Evolutionary conservation across 2,329 filamentous ascomycete genomes (phyloP).

Genomic region (Microdochium trichocladiopsis): DNA sequence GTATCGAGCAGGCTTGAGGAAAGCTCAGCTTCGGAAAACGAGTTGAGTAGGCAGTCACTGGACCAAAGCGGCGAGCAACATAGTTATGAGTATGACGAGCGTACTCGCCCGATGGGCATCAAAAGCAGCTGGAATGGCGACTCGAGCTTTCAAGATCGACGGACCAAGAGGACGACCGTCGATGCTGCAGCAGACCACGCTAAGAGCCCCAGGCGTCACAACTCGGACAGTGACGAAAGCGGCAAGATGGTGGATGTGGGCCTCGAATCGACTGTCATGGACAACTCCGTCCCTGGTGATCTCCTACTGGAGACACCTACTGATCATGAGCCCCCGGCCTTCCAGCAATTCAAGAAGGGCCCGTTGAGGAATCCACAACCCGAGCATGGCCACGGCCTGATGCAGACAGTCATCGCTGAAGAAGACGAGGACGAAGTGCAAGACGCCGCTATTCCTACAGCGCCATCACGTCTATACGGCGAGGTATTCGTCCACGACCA

Average conservation of each 20-base stretch:
- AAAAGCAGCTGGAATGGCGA: constrained; percentile 59
- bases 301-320: constrained; percentile 45
- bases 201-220: constrained; percentile 19
- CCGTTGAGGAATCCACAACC: constrained; percentile 33
- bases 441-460: constrained; percentile 27
- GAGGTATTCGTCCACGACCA: constrained; percentile 77
- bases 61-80: constrained; percentile 46
- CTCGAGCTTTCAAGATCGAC: constrained; percentile 31
- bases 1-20: constrained; percentile 77
- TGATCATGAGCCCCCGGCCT: constrained; percentile 52
- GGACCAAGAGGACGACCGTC: constrained; percentile 32
- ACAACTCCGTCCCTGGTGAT: constrained; percentile 53
- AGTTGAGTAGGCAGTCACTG: constrained; percentile 50
- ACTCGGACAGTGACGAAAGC: constrained; percentile 29
- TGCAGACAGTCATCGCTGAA: constrained; percentile 28
- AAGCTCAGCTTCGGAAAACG: constrained; percentile 75
- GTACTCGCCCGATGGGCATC: constrained; percentile 44
- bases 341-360: constrained; percentile 48
- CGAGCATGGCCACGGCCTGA: constrained; percentile 40
- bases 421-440: constrained; percentile 25
- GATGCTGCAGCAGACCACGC: constrained; percentile 26
- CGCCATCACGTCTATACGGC: constrained; percentile 49
- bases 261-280: constrained; percentile 60
- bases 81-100: constrained; percentile 35
- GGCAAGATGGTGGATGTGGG: constrained; percentile 82